These are phyloP conservation scores for Mycosphaerelloides madeirae DNA, from an alignment of 2,329 filamentous ascomycete species.

Conservation along the genomic window DNA sequence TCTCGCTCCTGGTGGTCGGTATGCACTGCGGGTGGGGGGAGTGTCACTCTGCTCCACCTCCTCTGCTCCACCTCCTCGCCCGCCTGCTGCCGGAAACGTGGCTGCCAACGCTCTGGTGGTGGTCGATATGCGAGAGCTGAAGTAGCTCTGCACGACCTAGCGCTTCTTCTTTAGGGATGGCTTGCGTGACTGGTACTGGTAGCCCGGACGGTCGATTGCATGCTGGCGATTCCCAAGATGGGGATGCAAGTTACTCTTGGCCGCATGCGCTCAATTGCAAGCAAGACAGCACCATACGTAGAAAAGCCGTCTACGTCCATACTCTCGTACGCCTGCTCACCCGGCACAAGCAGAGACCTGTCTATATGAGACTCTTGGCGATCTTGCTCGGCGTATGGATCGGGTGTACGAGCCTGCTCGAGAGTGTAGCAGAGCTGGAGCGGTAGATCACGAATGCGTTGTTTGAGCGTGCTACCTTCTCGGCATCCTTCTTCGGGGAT, in stretches of 20 bases:
- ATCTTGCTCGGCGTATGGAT: slow-evolving; percentile 3
- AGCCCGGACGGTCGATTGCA: slow-evolving; percentile 13
- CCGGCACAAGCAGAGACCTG: neutral
- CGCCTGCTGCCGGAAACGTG: slow-evolving; percentile 16
- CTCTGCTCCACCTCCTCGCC: too few species aligned
- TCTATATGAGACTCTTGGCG: neutral
- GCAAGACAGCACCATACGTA: too few species aligned
- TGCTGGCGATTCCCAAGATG: slow-evolving; percentile 3
- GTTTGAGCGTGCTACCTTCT: slow-evolving; percentile 9
- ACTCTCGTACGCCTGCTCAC: too few species aligned
- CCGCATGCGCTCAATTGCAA: too few species aligned
- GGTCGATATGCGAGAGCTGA: too few species aligned
- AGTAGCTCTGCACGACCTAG: neutral
- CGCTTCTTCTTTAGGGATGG: slow-evolving; percentile 16
- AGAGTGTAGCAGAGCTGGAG: neutral
- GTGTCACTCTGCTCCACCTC: slow-evolving; percentile 16
- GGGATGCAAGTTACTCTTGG: neutral
- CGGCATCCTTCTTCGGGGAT: slow-evolving; percentile 8
- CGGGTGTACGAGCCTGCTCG: slow-evolving; percentile 1
- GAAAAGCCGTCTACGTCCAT: too few species aligned
- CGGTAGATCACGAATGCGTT: slow-evolving; percentile 7
- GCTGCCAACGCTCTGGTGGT: slow-evolving; percentile 23
- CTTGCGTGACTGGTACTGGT: slow-evolving; percentile 31
- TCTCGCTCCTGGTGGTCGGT: slow-evolving; percentile 22
- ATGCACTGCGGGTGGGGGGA: slow-evolving; percentile 16